Evolutionary conservation across 2,329 filamentous ascomycete species (phyloP).

Genomic region (Microdochium bolleyi): DNA sequence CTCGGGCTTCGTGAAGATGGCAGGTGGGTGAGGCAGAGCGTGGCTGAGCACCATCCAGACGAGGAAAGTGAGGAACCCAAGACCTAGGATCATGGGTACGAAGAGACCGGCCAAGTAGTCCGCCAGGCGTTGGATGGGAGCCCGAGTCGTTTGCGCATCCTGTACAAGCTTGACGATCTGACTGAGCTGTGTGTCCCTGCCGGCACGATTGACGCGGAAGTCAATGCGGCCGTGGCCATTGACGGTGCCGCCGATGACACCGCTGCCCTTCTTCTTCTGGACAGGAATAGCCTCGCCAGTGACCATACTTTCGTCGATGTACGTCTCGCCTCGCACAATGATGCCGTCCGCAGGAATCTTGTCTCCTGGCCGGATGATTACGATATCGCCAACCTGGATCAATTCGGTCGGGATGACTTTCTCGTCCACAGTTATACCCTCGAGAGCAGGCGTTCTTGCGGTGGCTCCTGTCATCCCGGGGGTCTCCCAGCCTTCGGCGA

Average conservation of each 20-base stretch:
- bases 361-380: constrained; percentile 87
- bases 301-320: constrained; percentile 96
- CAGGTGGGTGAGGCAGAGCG: constrained; percentile 71
- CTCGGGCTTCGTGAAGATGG: constrained; percentile 72
- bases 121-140: constrained; percentile 88
- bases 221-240: constrained; percentile 89
- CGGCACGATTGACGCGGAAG: constrained; percentile 85
- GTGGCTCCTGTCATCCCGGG: constrained; percentile 29
- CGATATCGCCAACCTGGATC: constrained; percentile 87
- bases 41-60: constrained; percentile 97
- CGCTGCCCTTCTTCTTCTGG: constrained; percentile 72
- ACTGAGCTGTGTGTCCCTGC: constrained; percentile 91
- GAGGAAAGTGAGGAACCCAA: constrained; percentile 79
- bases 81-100: constrained; percentile 77
- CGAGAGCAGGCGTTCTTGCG: constrained; percentile 33
- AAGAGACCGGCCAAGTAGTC: constrained; percentile 91
- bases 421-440: constrained; percentile 66
- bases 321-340: constrained; percentile 82
- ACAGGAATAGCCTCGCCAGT: constrained; percentile 96
- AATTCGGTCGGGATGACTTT: constrained; percentile 87
- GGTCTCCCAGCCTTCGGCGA: constrained; percentile 68
- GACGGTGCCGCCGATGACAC: constrained; percentile 87
- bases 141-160: constrained; percentile 88
- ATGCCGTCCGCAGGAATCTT: constrained; percentile 92
- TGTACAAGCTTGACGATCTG: constrained; percentile 99